Evolutionary conservation across 805 yeast genomes (phyloP).

Genomic region (Teunomyces stri): DNA sequence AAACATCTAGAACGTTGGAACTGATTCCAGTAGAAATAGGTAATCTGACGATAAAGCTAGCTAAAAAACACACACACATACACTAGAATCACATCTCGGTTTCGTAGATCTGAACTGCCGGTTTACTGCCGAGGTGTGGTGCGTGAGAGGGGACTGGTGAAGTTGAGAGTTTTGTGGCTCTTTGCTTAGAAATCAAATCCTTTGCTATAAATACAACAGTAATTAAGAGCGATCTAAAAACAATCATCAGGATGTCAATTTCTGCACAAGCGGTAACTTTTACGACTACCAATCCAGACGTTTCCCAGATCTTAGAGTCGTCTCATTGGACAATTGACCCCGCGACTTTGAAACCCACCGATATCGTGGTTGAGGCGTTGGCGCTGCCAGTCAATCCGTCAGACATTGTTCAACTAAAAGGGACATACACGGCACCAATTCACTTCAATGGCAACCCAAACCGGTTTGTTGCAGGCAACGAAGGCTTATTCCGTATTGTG

Average conservation of each 20-base stretch:
- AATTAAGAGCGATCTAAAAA: no score
- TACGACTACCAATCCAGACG: slow-evolving; percentile 17
- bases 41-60: no score
- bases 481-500: slow-evolving; percentile 18
- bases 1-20: not conserved
- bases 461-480: slow-evolving; percentile 20
- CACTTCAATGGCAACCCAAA: slow-evolving; percentile 4
- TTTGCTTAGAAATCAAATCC: not conserved
- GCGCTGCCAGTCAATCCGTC: slow-evolving; percentile 91
- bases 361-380: slow-evolving; percentile 62
- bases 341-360: slow-evolving; percentile 17
- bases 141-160: no score
- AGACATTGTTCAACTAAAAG: slow-evolving; percentile 81
- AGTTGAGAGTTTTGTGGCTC: not conserved
- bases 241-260: slow-evolving; percentile 10
- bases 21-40: not conserved
- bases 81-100: no score
- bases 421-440: slow-evolving; percentile 78
- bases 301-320: slow-evolving; percentile 16
- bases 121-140: no score
- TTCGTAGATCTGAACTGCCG: no score
- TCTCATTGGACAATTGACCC: slow-evolving; percentile 23
- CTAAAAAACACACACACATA: no score
- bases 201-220: no score
- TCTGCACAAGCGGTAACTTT: slow-evolving; percentile 27